phyloP scores from a whole-genome alignment of 2,329 filamentous ascomycete species.

The Sphaerulina vaccinii region DNA sequence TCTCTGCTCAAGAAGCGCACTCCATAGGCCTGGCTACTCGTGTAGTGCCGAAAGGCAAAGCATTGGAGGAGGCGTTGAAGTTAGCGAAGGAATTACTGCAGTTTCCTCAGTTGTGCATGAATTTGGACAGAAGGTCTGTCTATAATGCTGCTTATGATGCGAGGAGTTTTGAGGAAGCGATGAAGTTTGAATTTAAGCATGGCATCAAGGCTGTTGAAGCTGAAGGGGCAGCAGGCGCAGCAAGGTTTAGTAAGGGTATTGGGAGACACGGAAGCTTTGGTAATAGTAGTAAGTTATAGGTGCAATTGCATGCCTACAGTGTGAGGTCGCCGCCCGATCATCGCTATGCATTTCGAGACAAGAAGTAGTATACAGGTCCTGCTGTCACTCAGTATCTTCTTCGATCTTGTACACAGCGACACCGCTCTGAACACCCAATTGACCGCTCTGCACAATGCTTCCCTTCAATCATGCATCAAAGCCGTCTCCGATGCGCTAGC shows the following conservation, averaged over 20 bases:
- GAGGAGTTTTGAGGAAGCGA: conserved; percentile 50
- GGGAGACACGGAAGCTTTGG: neutral
- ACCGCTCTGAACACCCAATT: no score
- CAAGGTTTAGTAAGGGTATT: conserved; percentile 42
- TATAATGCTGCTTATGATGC: conserved; percentile 55
- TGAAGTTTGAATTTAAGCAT: conserved; percentile 49
- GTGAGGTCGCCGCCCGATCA: neutral
- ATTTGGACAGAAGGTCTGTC: conserved; percentile 48
- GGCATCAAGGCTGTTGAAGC: conserved; percentile 44
- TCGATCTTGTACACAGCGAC: no score
- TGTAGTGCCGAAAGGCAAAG: conserved; percentile 51
- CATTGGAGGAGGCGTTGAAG: conserved; percentile 49
- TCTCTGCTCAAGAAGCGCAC: conserved; percentile 52
- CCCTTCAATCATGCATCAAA: no score
- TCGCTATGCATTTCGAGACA: neutral
- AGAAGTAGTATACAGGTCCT: neutral
- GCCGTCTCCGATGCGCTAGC: no score
- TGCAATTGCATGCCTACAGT: no score
- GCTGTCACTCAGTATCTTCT: no score
- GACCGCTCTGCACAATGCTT: no score
- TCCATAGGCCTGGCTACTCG: conserved; percentile 55
- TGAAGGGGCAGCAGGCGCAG: conserved; percentile 47
- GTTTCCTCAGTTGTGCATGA: conserved; percentile 56
- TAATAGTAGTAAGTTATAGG: neutral
- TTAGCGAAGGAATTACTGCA: conserved; percentile 49